phyloP scores from a whole-genome alignment of 306 rosid genomes.

The Gillenia trifoliata region DNA sequence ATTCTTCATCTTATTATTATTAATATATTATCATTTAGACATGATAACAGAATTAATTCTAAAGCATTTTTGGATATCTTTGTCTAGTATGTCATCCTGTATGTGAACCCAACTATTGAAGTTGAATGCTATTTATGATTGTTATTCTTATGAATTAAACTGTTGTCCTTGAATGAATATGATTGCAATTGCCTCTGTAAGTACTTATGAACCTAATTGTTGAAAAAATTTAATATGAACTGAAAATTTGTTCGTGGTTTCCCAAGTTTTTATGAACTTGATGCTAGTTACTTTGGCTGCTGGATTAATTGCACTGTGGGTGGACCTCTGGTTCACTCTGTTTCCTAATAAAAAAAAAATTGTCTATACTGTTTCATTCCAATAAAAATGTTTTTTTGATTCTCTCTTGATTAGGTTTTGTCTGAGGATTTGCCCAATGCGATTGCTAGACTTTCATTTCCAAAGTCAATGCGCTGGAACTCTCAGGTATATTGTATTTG shows the following conservation, averaged over 20 bases:
- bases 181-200: background rate
- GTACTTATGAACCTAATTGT: background rate
- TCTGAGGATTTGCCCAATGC: conserved; percentile 72
- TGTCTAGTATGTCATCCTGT: background rate
- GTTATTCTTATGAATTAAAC: background rate
- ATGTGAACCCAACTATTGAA: no score
- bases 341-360: background rate
- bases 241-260: background rate
- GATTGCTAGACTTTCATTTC: conserved; percentile 73
- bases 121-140: background rate
- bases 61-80: background rate
- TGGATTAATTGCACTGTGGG: background rate
- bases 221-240: background rate
- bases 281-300: background rate
- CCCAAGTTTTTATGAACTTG: background rate
- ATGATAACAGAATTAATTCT: background rate
- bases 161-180: background rate
- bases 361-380: background rate
- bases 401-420: conserved; percentile 48
- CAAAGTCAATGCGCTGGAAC: conserved; percentile 98
- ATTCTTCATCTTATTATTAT: background rate
- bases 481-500: conserved; percentile 57
- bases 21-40: background rate
- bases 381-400: background rate
- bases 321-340: background rate